These are phyloP conservation scores for Aspergillus uvarum DNA, from an alignment of 2,329 filamentous ascomycete genomes.

Conservation along the genomic window DNA sequence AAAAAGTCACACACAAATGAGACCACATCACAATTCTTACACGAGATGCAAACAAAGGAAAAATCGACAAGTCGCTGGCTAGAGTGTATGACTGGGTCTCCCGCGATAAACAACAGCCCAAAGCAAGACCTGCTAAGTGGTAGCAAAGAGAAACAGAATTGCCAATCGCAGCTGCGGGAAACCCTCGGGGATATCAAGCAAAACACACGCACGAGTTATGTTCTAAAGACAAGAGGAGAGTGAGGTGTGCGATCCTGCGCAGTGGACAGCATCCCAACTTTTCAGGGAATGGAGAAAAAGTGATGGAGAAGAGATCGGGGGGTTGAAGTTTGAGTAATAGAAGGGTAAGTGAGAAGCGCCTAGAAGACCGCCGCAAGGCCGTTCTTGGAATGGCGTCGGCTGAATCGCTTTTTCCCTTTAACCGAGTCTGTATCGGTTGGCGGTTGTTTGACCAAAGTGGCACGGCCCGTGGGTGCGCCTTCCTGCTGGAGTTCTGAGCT, in stretches of 20 bases:
- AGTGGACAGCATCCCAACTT: constrained; percentile 8
- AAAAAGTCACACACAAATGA: constrained; percentile 20
- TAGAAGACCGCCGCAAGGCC: constrained; percentile 87
- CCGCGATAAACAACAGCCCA: constrained; percentile 25
- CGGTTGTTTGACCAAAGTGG: constrained; percentile 44
- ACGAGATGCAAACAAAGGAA: constrained; percentile 21
- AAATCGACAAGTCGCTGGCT: constrained; percentile 18
- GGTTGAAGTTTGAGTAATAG: constrained; percentile 5
- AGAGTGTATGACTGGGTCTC: constrained; percentile 26
- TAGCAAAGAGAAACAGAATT: constrained; percentile 16
- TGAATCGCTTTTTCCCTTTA: constrained; percentile 69
- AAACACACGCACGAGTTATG: constrained; percentile 20
- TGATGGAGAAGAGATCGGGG: constrained; percentile 3
- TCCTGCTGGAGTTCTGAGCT: constrained; percentile 41
- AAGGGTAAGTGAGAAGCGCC: constrained; percentile 12
- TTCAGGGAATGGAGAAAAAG: background rate
- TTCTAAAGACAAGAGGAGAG: constrained; percentile 12
- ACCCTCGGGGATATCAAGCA: constrained; percentile 17
- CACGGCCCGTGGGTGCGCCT: constrained; percentile 44
- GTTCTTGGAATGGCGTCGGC: constrained; percentile 89
- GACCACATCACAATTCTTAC: constrained; percentile 22
- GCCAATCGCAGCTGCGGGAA: constrained; percentile 16
- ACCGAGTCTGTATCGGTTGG: constrained; percentile 53
- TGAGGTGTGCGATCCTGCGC: constrained; percentile 18
- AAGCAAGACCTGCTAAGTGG: constrained; percentile 11